Conservation (phyloP, 495 filamentous ascomycete genomes). For the Aspergillus incahuasiensis region DNA sequence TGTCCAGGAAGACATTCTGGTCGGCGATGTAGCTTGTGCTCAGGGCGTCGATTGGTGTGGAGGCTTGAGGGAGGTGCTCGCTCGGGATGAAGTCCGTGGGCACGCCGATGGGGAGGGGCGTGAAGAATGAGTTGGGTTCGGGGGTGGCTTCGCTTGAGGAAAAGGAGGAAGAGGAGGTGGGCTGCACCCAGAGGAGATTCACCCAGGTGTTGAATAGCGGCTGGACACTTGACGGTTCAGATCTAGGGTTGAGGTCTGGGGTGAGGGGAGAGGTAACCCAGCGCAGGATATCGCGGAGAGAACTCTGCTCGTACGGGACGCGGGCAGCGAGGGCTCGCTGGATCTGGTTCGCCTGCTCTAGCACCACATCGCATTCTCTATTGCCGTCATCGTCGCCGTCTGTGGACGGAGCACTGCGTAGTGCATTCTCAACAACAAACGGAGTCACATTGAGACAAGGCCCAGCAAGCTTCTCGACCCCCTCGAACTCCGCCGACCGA, state of each 20-base stretch:
- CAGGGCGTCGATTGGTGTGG: conserved; percentile 20
- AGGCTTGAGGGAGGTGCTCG: conserved; percentile 1
- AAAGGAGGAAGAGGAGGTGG: conserved; percentile 8
- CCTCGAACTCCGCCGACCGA: conserved; percentile 22
- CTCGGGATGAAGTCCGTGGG: conserved; percentile 24
- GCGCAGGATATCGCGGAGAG: conserved; percentile 21
- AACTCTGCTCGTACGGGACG: conserved; percentile 30
- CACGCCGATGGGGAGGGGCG: conserved; percentile 21
- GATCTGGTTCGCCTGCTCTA: conserved; percentile 16
- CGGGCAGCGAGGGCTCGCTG: conserved; percentile 26
- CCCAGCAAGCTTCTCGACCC: conserved; percentile 19
- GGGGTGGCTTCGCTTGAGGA: not conserved
- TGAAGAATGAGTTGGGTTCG: conserved; percentile 14
- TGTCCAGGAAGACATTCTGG: conserved; percentile 30
- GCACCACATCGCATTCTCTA: too few species aligned
- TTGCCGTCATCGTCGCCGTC: too few species aligned
- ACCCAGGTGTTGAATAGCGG: conserved; percentile 31
- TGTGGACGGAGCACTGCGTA: not conserved
- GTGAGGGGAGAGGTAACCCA: conserved; percentile 2
- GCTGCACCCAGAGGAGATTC: conserved; percentile 33
- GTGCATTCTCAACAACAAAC: conserved; percentile 15
- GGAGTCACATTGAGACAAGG: conserved; percentile 33
- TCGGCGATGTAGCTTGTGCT: conserved; percentile 23
- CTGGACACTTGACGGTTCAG: conserved; percentile 7
- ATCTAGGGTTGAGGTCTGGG: too few species aligned